Percentiles rank a stretch among this genome's conserved stretches.
phyloP scores from a whole-genome alignment of 805 yeast genomes.

The Wickerhamomyces chaumierensis region DNA sequence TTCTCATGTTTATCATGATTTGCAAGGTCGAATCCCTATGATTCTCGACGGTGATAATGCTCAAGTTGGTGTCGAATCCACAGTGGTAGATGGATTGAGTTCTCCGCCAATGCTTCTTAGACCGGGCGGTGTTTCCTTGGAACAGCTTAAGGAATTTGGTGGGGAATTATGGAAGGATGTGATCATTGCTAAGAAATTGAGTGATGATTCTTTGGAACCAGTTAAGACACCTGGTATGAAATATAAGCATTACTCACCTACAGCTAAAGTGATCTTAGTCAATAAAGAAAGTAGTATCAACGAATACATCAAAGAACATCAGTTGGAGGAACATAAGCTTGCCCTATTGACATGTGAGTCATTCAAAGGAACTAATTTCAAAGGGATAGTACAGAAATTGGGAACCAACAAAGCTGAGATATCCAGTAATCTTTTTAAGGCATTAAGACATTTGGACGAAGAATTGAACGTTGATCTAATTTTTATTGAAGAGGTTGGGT shows the following conservation, averaged over 20 bases:
- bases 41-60: constrained; percentile 89
- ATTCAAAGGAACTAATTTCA: constrained; percentile 11
- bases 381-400: constrained; percentile 21
- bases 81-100: constrained; percentile 85
- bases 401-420: constrained; percentile 43
- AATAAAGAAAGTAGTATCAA: constrained; percentile 23
- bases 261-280: constrained; percentile 68
- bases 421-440: constrained; percentile 63
- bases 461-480: constrained; percentile 48
- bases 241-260: constrained; percentile 89
- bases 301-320: constrained; percentile 20
- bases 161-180: constrained; percentile 60
- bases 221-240: constrained; percentile 97
- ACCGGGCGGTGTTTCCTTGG: constrained; percentile 89
- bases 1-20: constrained; percentile 70
- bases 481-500: constrained; percentile 74
- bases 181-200: constrained; percentile 52
- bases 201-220: constrained; percentile 45
- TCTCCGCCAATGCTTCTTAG: constrained; percentile 79
- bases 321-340: constrained; percentile 22
- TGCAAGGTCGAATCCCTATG: constrained; percentile 68
- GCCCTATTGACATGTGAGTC: constrained; percentile 39
- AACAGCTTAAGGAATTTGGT: constrained; percentile 54
- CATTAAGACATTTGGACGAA: constrained; percentile 68
- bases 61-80: constrained; percentile 83